Base-by-base conservation (phyloP, 306 rosid species). In the Biancaea sappan region DNA sequence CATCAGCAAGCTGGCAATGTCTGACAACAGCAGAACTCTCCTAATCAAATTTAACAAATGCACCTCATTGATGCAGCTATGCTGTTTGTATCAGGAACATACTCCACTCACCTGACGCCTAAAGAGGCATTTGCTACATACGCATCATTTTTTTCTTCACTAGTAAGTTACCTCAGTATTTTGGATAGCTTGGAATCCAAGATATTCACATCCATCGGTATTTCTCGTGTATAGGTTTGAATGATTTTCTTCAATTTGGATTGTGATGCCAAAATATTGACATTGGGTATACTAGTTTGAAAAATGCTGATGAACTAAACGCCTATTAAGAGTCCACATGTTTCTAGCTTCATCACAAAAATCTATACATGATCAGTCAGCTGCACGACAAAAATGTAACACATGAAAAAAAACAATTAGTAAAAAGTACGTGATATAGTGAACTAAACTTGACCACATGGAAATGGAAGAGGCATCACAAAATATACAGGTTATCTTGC, bases 261-360 rank as follows among this genome's bases (percentile, higher is more conserved):
- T 8, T 3, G 44, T 18, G 29, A 10, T 2, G 29, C n/a, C 46
- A 18, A 3, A 29, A 6, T 19, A 21, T 9, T 3, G 29, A 61
- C 16, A 10, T 1, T 22, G 69, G 22, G 56, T 18, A 50, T 50
- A 19, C 56, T 25, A 38, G 50, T 43, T 24, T 37, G 51, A 63
- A 63, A 63, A 38, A 38, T 37, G 69, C 5, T 5, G 2, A 18
- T 12, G 32, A 1, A 22, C 32, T 19, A 38, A 71, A 71, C 9
- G 35, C 35, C 71, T 71, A 47, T 12, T 7, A 3, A 43, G 69
- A 41, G 44, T 50, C 35, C 37, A 11, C 38, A 6, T 15, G 31
- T 35, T 40, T 35, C 7, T n/a, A 47, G 43, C 54, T 69, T 59
- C 46, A 3, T 24, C 75, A 24, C 71, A 73, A 69, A 48, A 69